Percentiles rank a stretch among this genome's conserved stretches.
Evolutionary conservation across 345 rosid species (phyloP).

Genomic region (Eucalyptus erythrocorys): DNA sequence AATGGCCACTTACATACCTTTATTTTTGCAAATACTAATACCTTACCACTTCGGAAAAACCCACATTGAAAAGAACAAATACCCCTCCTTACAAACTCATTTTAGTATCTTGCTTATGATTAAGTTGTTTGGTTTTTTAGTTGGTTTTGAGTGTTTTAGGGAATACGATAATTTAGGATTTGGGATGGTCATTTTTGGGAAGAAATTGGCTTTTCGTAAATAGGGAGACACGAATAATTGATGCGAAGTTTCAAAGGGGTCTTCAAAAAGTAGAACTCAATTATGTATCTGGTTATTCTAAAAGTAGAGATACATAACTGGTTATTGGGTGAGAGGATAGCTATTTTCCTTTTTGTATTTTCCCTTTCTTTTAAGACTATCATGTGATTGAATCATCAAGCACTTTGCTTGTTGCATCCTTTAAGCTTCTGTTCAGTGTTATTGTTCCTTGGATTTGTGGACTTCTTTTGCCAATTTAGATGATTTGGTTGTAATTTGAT

Average conservation of each 20-base stretch:
- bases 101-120: not conserved
- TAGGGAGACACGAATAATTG: not conserved
- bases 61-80: not conserved
- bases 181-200: not conserved
- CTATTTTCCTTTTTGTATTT: not conserved
- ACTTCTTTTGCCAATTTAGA: not conserved
- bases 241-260: not conserved
- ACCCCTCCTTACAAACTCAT: not conserved
- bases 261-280: not conserved
- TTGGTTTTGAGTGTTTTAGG: not conserved
- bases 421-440: not conserved
- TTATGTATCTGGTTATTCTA: not conserved
- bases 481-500: not conserved
- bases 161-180: not conserved
- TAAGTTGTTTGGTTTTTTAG: not conserved
- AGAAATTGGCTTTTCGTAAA: not conserved
- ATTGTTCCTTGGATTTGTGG: not conserved
- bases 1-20: not conserved
- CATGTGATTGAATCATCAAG: not conserved
- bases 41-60: not conserved
- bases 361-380: not conserved
- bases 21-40: not conserved
- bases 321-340: not conserved
- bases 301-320: not conserved
- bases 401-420: not conserved